Evolutionary conservation across 371 early-diverging fungal species (phyloP).

Genomic region (Haplosporangium sp.): DNA sequence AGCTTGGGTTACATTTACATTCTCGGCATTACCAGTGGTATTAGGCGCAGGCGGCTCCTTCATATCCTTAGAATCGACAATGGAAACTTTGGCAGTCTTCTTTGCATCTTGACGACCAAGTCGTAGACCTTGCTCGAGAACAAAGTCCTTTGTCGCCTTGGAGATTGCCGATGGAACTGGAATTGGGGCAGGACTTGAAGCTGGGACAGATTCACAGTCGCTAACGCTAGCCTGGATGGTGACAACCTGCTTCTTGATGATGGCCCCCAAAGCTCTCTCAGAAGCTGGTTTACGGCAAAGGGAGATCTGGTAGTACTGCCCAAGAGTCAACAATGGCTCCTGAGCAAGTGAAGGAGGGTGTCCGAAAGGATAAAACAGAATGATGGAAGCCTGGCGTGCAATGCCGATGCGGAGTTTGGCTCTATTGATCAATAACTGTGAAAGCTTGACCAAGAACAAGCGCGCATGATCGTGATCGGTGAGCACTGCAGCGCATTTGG

Average conservation of each 20-base stretch:
- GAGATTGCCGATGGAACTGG: not conserved
- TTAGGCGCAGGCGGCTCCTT: not conserved
- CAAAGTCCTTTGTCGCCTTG: conserved; percentile 2
- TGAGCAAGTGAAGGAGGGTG: conserved; percentile 52
- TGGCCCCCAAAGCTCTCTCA: conserved; percentile 47
- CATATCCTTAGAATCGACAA: conserved; percentile 7
- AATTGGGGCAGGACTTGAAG: not conserved
- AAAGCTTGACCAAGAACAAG: conserved; percentile 30
- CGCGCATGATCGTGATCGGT: conserved; percentile 45
- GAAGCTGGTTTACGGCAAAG: conserved; percentile 55
- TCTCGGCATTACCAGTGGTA: not conserved
- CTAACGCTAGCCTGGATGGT: conserved; percentile 30
- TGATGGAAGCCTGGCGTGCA: conserved; percentile 42
- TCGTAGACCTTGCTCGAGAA: conserved; percentile 4
- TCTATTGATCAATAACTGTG: conserved; percentile 21
- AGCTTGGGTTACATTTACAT: conserved; percentile 15
- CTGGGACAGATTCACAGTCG: conserved; percentile 9
- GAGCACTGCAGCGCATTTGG: conserved; percentile 16
- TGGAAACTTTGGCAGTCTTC: not conserved
- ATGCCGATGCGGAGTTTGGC: conserved; percentile 38
- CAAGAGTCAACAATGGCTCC: conserved; percentile 44
- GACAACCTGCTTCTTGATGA: conserved; percentile 43
- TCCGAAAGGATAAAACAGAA: conserved; percentile 52
- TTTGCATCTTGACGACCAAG: conserved; percentile 8
- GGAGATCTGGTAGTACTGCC: conserved; percentile 44